These are phyloP conservation scores for Sporothrix protearum DNA, from an alignment of 2,329 filamentous ascomycete species.

Conservation along the genomic window DNA sequence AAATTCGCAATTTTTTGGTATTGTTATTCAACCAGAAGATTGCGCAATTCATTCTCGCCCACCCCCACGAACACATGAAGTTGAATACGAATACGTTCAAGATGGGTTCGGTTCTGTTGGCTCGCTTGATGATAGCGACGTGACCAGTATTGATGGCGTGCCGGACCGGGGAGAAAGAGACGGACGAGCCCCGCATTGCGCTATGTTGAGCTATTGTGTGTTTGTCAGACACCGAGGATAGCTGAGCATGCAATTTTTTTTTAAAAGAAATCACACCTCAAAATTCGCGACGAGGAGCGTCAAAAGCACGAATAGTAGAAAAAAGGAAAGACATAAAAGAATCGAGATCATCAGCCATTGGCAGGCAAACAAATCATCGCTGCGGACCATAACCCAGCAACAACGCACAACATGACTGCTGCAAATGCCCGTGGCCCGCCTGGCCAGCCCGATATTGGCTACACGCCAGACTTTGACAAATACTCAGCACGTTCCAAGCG, in stretches of 20 bases:
- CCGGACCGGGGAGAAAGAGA: background rate
- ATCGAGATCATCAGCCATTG: too few species aligned
- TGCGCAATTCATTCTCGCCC: too few species aligned
- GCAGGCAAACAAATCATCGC: too few species aligned
- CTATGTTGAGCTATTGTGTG: background rate
- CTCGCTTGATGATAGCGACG: background rate
- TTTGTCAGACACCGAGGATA: background rate
- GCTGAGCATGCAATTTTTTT: too few species aligned
- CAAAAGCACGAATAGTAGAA: too few species aligned
- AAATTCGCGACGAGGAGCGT: too few species aligned
- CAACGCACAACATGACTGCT: background rate
- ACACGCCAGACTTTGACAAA: constrained; percentile 52
- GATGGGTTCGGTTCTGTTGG: too few species aligned
- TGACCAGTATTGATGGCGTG: background rate
- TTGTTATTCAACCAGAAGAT: background rate
- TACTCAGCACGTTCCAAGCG: constrained; percentile 50
- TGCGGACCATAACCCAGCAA: background rate
- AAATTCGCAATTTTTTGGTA: background rate
- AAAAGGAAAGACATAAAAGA: too few species aligned
- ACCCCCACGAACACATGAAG: too few species aligned
- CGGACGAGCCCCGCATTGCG: constrained; percentile 2
- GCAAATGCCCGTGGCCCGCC: constrained; percentile 33
- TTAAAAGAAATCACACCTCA: too few species aligned
- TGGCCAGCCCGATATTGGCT: constrained; percentile 57
- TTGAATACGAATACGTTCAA: too few species aligned